Evolutionary conservation across 352 stramenopile species (phyloP), one percentile per base, ranked within the genome.

Genomic region (Nothophytophthora sp.): DNA sequence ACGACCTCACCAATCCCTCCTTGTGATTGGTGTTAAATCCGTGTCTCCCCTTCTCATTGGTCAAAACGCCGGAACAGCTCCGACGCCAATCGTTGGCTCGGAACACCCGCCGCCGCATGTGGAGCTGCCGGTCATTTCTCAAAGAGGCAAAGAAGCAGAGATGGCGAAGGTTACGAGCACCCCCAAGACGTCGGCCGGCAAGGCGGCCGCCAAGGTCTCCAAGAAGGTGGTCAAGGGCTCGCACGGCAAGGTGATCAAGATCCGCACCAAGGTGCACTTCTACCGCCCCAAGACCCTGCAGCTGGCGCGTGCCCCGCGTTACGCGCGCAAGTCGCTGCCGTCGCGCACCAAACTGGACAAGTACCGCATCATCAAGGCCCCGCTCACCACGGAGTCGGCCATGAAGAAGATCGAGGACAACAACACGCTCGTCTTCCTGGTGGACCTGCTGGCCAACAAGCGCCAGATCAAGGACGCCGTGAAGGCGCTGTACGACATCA

Each of bases 361-460:
- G 88, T 98, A 98, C 86, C 90, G 94, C 74, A 97, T 99, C 69
- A 99, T 99, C 83, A 99, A 99, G 89, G 95, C 97, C 55, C 98
- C 98, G 32, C 78, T 99, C 42, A 99, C 98, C 47, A 99, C 97
- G 29, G 97, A 99, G 80, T 98, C 96, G 67, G 98, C 97, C 53
- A 99, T 99, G 97, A 99, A 99, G 86, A 99, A 99, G 80, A 99
- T 99, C 63, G 98, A 99, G 70, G 97, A 99, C 81, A 97, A 98
- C 91, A 99, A 99, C 92, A 99, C 98, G 65, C 92, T 99, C 66
- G 97, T 99, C 60, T 99, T 99, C 87, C 98, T 99, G 67, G 97
- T 99, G 41, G 97, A 99, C 71, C 87, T 99, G 47, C 93, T 97
- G 62, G 86, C 97, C 63, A 99, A 99, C 92, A 99, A 99, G 95